Base-by-base conservation (phyloP, 176 grass and related monocot species). In the Phoenix dactylifera region DNA sequence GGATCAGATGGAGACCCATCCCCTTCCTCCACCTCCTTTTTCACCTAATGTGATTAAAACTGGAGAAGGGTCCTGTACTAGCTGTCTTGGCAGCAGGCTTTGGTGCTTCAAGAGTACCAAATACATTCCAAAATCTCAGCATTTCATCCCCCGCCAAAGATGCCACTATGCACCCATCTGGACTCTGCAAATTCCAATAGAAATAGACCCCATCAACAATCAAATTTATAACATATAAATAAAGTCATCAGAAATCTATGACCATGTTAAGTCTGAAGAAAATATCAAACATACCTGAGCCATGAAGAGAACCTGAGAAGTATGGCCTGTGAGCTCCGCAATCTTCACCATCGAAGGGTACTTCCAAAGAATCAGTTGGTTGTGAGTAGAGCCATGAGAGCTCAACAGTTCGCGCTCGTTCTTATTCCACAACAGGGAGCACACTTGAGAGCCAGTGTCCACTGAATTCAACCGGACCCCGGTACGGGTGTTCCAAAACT, bases 81-180 rank as follows among this genome's bases (percentile, higher is more conserved):
- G 73, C 63, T 61, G 81, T 26, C 63, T 81, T 84, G 56, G 66
- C 65, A 67, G 76, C 73, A 59, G 73, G 70, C 58, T 89, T 89
- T 35, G 86, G 48, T 7, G 50, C 30, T 74, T 84, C 77, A 57
- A 77, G 81, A 67, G 69, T 50, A 23, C 77, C 86, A 63, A 89
- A 89, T 18, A 89, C 74, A 15, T 89, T 84, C 86, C 86, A 89
- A 55, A 89, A 89, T 24, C 77, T 78, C 3, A 89, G 65, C 22
- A 81, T 84, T 67, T 89, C 86, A 20, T 89, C 86, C 4, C 73
- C 86, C 58, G 86, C 73, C 63, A 81, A 81, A 63, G 86, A 89
- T 52, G 77, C 86, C 12, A 84, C 86, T 1, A 70, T 84, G 77
- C 81, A 77, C 49, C 86, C 81, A 72, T 89, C 81, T 55, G 86